Base-by-base conservation (phyloP, 2,329 filamentous ascomycete species). In the Paracamarosporium sp. region DNA sequence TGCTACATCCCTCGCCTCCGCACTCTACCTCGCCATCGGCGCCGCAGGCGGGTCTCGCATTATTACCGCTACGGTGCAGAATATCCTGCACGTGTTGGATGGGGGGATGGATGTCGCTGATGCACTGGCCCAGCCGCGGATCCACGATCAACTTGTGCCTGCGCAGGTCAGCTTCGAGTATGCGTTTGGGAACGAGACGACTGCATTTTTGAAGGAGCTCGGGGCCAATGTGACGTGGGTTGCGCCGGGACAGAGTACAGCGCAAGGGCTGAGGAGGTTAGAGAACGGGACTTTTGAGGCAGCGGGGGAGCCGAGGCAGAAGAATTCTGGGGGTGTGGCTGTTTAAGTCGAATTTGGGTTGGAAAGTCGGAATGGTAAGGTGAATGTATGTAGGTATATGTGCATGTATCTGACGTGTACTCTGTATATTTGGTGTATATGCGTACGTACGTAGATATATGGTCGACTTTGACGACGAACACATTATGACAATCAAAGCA, bases 141-240 rank as follows among this genome's bases (percentile, higher is more conserved):
- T 96, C 22, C 93, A 96, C 70, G 91, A 96, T 70, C 93, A 96
- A 77, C 80, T 96, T 9, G 81, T 92, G 52, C 93, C 92, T 0
- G 89, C 92, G 65, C 77, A 78, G 47, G 83, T 88, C 1, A 79
- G 79, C 0, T 88, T 95, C 52, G 92, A 96, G 76, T 86, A 85
- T 30, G 75, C 75, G 0, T 96, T 90, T 64, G 83, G 91, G 64
- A 88, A 89, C 60, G 70, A 66, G 1, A 90, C 88, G 0, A 85
- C 87, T 5, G 84, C 81, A 1, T 89, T 84, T 59, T 83, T 97
- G 84, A 76, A 78, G 50, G 77, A 76, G 1, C 80, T 83, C 50
- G 90, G 90, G 0, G 91, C 95, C 70, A 89, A 91, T 68, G 83
- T 95, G 2, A 87, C 85, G 0, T 91, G 86, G 85, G 83, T 91